Percentiles rank a stretch among this genome's conserved stretches.
Conservation (phyloP, 179 eudicot species). For the Beta lomatogona region DNA sequence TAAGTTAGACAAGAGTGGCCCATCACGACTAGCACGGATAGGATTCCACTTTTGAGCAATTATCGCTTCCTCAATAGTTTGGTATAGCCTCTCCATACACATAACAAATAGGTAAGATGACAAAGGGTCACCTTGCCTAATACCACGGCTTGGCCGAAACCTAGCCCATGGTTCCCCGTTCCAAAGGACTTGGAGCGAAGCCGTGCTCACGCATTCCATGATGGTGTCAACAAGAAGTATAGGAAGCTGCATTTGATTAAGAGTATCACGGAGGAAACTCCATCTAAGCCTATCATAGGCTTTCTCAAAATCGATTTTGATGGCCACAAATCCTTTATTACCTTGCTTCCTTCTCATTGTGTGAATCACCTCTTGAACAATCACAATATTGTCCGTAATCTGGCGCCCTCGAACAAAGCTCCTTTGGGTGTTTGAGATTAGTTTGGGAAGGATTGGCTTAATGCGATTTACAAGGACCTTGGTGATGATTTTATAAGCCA, state of each 20-base stretch:
- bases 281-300: background rate
- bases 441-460: too few species aligned
- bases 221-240: background rate
- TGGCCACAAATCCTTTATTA: background rate
- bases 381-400: background rate
- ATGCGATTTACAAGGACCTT: too few species aligned
- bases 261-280: background rate
- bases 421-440: too few species aligned
- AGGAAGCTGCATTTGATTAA: background rate
- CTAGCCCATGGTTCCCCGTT: background rate
- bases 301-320: too few species aligned
- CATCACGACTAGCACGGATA: background rate
- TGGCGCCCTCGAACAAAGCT: background rate
- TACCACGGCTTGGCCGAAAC: background rate
- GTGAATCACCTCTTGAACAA: background rate
- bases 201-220: background rate
- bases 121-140: conserved; percentile 18
- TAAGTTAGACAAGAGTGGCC: background rate
- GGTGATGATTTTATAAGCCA: too few species aligned
- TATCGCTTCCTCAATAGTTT: background rate
- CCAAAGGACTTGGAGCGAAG: background rate
- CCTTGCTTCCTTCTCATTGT: background rate
- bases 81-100: too few species aligned
- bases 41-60: background rate
- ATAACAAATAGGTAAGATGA: too few species aligned